A percentile compares a stretch with the other conserved stretches of the same genome.
Evolutionary conservation across 371 early-diverging fungal genomes (phyloP).

Genomic region (Mucor mucedo): DNA sequence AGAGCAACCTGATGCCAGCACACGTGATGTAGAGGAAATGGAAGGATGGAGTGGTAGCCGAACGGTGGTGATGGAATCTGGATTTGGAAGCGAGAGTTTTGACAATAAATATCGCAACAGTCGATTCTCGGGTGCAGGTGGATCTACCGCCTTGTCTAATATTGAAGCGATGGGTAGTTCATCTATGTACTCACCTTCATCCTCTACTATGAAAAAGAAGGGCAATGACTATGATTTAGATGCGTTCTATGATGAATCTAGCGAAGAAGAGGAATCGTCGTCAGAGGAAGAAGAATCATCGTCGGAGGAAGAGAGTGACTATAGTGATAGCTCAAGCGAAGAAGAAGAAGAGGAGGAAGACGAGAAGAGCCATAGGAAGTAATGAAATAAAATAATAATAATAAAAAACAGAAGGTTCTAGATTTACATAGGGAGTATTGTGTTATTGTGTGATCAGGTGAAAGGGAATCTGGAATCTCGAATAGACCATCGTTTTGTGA

Average conservation of each 20-base stretch:
- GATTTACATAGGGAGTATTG: neutral
- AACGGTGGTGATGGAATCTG: slow-evolving; percentile 49
- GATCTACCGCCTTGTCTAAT: slow-evolving; percentile 51
- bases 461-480: slow-evolving; percentile 3
- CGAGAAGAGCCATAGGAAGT: slow-evolving; percentile 14
- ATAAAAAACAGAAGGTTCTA: slow-evolving; percentile 4
- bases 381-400: slow-evolving; percentile 4
- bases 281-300: slow-evolving; percentile 18
- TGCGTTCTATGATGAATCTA: slow-evolving; percentile 60
- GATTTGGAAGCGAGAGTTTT: slow-evolving; percentile 62
- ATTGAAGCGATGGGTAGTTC: slow-evolving; percentile 48
- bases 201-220: slow-evolving; percentile 42
- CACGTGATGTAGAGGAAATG: slow-evolving; percentile 61
- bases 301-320: slow-evolving; percentile 29
- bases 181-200: slow-evolving; percentile 38
- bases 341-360: slow-evolving; percentile 22
- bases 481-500: slow-evolving; percentile 1
- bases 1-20: slow-evolving; percentile 68
- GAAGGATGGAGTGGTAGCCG: slow-evolving; percentile 55
- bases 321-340: slow-evolving; percentile 14
- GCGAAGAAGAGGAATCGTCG: slow-evolving; percentile 35
- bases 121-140: slow-evolving; percentile 23
- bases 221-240: slow-evolving; percentile 63
- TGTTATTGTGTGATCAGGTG: neutral
- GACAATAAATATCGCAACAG: slow-evolving; percentile 33